Conservation (phyloP, 169 alveolate species). For the Perkinsus chesapeaki region DNA sequence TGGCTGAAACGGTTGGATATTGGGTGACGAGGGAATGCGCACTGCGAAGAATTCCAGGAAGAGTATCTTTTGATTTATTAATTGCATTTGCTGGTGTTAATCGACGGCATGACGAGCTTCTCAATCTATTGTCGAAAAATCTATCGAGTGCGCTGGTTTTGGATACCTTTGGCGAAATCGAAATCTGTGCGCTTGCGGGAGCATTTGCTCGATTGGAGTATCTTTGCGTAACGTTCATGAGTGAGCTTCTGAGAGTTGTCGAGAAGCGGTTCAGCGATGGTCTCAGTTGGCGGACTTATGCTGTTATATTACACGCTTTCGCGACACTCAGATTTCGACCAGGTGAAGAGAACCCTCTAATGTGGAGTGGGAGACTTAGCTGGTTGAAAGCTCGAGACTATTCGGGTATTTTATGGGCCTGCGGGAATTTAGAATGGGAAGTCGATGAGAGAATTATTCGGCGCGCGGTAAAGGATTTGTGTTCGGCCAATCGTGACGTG, state of each 20-base stretch:
- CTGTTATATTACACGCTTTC: not conserved
- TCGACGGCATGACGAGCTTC: not conserved
- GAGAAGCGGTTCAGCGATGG: not conserved
- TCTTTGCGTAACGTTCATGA: not conserved
- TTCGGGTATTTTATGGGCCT: not conserved
- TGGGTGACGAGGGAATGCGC: constrained; percentile 1
- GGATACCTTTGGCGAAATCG: not conserved
- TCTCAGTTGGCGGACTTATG: not conserved
- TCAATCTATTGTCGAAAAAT: not conserved
- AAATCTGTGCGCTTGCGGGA: not conserved
- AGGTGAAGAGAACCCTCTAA: not conserved
- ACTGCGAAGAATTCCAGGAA: not conserved
- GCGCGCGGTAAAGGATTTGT: not conserved
- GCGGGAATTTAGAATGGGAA: not conserved
- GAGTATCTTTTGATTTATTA: not conserved
- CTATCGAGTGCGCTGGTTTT: not conserved
- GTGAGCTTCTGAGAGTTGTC: not conserved
- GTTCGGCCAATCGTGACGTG: not conserved
- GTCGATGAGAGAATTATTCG: not conserved
- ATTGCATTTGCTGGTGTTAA: not conserved
- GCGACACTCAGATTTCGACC: not conserved
- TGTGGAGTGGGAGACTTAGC: not conserved
- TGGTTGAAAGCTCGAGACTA: not conserved
- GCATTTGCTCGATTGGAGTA: not conserved
- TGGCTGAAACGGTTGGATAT: not conserved